A percentile compares a stretch with the other conserved stretches of the same genome.
Evolutionary conservation across 192 early-diverging fungal genomes (phyloP).

Genomic region (Chytriomyces hyalinus): DNA sequence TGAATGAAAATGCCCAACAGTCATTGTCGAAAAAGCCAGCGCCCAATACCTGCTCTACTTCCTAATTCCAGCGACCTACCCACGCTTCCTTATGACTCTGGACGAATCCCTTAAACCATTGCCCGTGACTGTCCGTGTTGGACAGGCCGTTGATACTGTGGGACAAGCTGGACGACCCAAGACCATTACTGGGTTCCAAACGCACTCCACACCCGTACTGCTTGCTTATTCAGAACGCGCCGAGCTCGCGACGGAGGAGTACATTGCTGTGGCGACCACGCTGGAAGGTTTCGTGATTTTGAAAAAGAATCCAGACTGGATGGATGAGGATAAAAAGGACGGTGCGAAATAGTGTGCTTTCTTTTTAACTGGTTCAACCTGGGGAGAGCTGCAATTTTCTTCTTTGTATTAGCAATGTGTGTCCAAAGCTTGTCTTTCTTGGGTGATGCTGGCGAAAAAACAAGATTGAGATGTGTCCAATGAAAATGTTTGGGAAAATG

Average conservation of each 20-base stretch:
- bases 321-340: conserved; percentile 47
- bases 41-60: conserved; percentile 94
- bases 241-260: conserved; percentile 98
- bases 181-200: conserved; percentile 99
- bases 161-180: conserved; percentile 98
- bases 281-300: conserved; percentile 97
- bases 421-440: no score
- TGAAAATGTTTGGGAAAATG: no score
- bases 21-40: conserved; percentile 78
- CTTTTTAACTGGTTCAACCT: neutral
- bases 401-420: no score
- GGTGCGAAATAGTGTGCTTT: conserved; percentile 28
- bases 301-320: conserved; percentile 78
- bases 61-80: conserved; percentile 93
- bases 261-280: conserved; percentile 78
- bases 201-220: conserved; percentile 96
- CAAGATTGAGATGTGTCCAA: no score
- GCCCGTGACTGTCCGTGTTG: conserved; percentile 90
- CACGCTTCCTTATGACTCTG: conserved; percentile 96
- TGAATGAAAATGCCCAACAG: conserved; percentile 34
- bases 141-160: conserved; percentile 98
- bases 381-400: no score
- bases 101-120: conserved; percentile 86
- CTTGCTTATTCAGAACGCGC: conserved; percentile 95
- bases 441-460: no score